Percentiles rank a stretch among this genome's conserved stretches.
Conservation (phyloP, 2,329 filamentous ascomycete species). For the Pestalotiopsis sp. region DNA sequence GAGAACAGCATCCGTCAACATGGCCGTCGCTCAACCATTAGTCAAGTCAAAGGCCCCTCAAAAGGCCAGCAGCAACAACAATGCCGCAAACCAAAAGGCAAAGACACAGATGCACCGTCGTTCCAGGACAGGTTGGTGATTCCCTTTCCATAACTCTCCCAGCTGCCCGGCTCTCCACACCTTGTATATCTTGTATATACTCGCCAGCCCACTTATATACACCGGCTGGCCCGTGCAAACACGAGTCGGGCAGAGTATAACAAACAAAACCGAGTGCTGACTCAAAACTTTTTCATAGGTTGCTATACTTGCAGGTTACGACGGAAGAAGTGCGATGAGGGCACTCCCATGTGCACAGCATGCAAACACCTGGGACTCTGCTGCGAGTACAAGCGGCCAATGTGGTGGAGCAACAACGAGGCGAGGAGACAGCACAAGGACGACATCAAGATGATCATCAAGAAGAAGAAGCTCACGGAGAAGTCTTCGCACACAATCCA, state of each 20-base stretch:
- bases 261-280: constrained; percentile 30
- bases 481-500: constrained; percentile 67
- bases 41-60: constrained; percentile 60
- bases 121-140: constrained; percentile 84
- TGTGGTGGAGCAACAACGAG: constrained; percentile 97
- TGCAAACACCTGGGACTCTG: constrained; percentile 76
- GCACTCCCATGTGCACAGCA: constrained; percentile 62
- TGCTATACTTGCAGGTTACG: constrained; percentile 71
- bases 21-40: constrained; percentile 59
- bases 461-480: constrained; percentile 91
- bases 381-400: constrained; percentile 95
- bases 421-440: constrained; percentile 87
- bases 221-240: constrained; percentile 18
- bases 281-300: constrained; percentile 40
- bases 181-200: constrained; percentile 15
- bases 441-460: constrained; percentile 95
- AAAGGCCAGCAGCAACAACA: constrained; percentile 48
- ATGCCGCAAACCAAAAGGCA: constrained; percentile 57
- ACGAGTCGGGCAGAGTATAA: constrained; percentile 16
- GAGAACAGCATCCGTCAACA: constrained; percentile 56
- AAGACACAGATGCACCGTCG: constrained; percentile 89
- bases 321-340: constrained; percentile 72
- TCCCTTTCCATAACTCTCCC: constrained; percentile 16
- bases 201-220: constrained; percentile 20
- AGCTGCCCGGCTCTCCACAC: not conserved